phyloP scores from a whole-genome alignment of 768 basidiomycete genomes.

The Lentinus tigrinus region DNA sequence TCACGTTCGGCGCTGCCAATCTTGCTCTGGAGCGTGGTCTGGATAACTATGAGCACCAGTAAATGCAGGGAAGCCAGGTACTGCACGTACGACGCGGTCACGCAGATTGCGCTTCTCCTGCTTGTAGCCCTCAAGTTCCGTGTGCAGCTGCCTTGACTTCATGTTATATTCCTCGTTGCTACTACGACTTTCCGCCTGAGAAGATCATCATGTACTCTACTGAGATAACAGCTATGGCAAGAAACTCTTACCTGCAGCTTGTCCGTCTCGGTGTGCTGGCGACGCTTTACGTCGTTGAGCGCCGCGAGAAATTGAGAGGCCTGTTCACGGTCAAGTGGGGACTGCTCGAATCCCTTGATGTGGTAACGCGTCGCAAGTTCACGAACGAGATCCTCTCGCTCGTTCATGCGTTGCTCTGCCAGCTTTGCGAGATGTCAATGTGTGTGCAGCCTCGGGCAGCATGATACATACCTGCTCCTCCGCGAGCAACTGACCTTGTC shows the following conservation, averaged over 20 bases:
- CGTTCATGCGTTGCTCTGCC: slow-evolving; percentile 54
- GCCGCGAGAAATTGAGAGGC: slow-evolving; percentile 71
- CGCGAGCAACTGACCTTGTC: slow-evolving; percentile 68
- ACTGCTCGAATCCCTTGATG: slow-evolving; percentile 72
- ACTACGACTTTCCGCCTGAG: slow-evolving; percentile 50
- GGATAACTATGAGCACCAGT: background rate
- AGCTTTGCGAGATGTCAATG: slow-evolving; percentile 54
- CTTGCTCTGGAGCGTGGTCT: slow-evolving; percentile 39
- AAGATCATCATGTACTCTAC: background rate
- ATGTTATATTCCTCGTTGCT: slow-evolving; percentile 67
- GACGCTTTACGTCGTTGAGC: slow-evolving; percentile 60
- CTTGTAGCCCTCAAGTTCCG: slow-evolving; percentile 52
- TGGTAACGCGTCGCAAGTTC: slow-evolving; percentile 65
- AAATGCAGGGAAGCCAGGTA: background rate
- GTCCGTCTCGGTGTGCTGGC: slow-evolving; percentile 63
- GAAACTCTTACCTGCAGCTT: slow-evolving; percentile 58
- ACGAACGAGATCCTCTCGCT: slow-evolving; percentile 73
- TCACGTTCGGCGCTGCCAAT: slow-evolving; percentile 52
- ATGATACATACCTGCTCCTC: slow-evolving; percentile 60
- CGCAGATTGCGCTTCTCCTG: slow-evolving; percentile 51
- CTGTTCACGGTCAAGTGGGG: slow-evolving; percentile 69
- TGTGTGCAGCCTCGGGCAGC: background rate
- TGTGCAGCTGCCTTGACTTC: slow-evolving; percentile 55
- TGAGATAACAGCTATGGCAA: background rate
- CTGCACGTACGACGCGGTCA: slow-evolving; percentile 53